phyloP scores from a whole-genome alignment of 306 rosid species.

The Vigna nakashimae region DNA sequence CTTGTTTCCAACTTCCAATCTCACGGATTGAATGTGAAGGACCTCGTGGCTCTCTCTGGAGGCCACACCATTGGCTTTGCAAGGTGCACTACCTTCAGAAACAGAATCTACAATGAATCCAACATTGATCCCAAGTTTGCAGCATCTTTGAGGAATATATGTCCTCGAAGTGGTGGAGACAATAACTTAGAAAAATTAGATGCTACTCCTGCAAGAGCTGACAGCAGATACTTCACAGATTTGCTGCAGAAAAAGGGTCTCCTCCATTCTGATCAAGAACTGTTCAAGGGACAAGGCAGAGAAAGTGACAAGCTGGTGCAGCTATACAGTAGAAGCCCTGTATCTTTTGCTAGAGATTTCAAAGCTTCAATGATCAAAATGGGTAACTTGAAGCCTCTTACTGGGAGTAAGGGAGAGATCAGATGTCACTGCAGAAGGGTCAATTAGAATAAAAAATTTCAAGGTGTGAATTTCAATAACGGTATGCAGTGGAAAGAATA shows the following conservation, averaged over 20 bases:
- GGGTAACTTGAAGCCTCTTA: conserved; percentile 57
- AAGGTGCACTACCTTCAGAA: conserved; percentile 38
- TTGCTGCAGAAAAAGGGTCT: conserved; percentile 52
- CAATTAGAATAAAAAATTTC: conserved; percentile 16
- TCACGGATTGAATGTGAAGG: conserved; percentile 42
- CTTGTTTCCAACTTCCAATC: conserved; percentile 43
- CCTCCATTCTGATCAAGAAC: conserved; percentile 57
- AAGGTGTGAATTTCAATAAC: not conserved
- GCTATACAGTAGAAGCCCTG: conserved; percentile 10
- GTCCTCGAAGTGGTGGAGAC: conserved; percentile 51
- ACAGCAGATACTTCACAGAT: conserved; percentile 39
- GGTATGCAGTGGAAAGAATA: not conserved
- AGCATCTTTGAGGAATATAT: conserved; percentile 22
- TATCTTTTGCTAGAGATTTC: conserved; percentile 54
- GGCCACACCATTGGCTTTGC: conserved; percentile 59
- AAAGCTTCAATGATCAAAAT: conserved; percentile 52
- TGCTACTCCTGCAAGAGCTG: conserved; percentile 38
- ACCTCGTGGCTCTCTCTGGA: conserved; percentile 59
- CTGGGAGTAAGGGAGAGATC: conserved; percentile 45
- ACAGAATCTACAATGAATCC: conserved; percentile 49
- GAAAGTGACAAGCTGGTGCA: conserved; percentile 50
- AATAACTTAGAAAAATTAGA: conserved; percentile 45
- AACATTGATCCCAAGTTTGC: conserved; percentile 40
- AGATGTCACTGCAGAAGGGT: conserved; percentile 53
- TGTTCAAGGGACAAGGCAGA: conserved; percentile 47